Percentiles rank a stretch among this genome's conserved stretches.
Conservation (phyloP, 2,329 filamentous ascomycete species). For the Periconia sp. region DNA sequence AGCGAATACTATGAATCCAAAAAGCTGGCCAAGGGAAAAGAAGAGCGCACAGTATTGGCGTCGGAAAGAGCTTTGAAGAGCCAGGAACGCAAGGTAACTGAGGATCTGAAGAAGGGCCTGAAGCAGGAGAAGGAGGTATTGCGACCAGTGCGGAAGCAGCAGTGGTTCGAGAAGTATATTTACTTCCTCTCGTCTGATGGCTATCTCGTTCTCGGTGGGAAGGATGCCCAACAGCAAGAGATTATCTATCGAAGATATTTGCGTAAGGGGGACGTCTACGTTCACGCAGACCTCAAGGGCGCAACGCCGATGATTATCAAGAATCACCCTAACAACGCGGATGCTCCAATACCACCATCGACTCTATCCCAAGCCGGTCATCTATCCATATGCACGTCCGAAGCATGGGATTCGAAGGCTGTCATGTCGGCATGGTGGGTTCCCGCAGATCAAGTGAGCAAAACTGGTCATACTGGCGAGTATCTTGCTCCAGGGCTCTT, state of each 20-base stretch:
- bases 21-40: constrained; percentile 81
- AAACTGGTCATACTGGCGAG: constrained; percentile 79
- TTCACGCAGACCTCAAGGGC: constrained; percentile 86
- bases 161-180: constrained; percentile 97
- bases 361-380: constrained; percentile 90
- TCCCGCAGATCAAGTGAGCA: constrained; percentile 85
- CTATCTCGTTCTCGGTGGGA: constrained; percentile 87
- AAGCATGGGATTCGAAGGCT: constrained; percentile 95
- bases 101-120: constrained; percentile 83
- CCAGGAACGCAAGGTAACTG: constrained; percentile 84
- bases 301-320: constrained; percentile 89
- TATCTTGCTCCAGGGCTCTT: constrained; percentile 81
- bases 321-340: constrained; percentile 77
- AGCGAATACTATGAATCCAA: constrained; percentile 91
- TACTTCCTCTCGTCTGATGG: constrained; percentile 97
- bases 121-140: constrained; percentile 92
- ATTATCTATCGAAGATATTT: constrained; percentile 87
- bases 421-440: constrained; percentile 98
- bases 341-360: constrained; percentile 88
- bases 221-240: constrained; percentile 88
- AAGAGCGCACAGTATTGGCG: constrained; percentile 83
- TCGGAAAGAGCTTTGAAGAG: constrained; percentile 85
- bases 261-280: constrained; percentile 87
- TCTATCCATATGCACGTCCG: constrained; percentile 82
- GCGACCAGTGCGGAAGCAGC: constrained; percentile 78